Evolutionary conservation across 1,284 basidiomycete genomes (phyloP).

Genomic region (Cryptococcus floricola): DNA sequence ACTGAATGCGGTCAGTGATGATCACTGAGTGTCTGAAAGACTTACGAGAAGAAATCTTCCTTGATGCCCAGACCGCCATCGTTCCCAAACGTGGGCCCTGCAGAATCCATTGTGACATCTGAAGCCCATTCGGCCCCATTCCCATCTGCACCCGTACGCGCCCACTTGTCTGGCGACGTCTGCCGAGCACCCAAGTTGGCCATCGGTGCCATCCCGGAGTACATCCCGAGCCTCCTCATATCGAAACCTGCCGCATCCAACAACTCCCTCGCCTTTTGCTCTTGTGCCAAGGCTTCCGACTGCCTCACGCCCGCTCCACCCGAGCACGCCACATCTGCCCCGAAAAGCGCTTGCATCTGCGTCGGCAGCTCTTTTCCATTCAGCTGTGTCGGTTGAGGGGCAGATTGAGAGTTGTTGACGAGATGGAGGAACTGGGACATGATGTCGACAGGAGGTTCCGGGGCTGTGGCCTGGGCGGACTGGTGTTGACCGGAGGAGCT

Average conservation of each 20-base stretch:
- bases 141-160: background rate
- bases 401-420: background rate
- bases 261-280: background rate
- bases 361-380: background rate
- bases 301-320: background rate
- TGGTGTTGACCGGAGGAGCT: background rate
- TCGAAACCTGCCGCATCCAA: background rate
- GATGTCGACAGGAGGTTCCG: background rate
- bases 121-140: background rate
- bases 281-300: background rate
- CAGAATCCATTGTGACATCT: background rate
- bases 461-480: background rate
- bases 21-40: background rate
- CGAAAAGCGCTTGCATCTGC: background rate
- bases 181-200: background rate
- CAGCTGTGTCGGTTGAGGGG: background rate
- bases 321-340: background rate
- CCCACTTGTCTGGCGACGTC: background rate
- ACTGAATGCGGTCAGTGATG: slow-evolving; percentile 1
- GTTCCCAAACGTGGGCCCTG: slow-evolving; percentile 15
- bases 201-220: background rate
- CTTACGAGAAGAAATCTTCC: slow-evolving; percentile 31
- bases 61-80: slow-evolving; percentile 18
- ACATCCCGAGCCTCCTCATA: background rate
- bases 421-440: slow-evolving; percentile 2